These are phyloP conservation scores for Lecanoromycetidae sp. DNA, from an alignment of 2,329 filamentous ascomycete genomes.

Conservation along the genomic window DNA sequence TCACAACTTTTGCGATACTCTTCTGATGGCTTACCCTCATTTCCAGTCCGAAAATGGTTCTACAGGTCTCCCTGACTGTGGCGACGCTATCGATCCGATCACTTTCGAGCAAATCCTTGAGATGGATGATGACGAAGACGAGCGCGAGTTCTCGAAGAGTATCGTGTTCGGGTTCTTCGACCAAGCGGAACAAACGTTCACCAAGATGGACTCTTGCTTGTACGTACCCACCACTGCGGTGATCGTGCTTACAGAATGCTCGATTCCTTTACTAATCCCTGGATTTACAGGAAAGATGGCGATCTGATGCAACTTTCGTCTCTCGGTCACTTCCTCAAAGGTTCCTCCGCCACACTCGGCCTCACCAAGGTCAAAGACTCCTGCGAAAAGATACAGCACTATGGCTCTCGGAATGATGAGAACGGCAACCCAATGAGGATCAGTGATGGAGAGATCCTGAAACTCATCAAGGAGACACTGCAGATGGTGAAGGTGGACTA, in stretches of 20 bases:
- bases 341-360: conserved; percentile 87
- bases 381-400: conserved; percentile 95
- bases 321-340: conserved; percentile 93
- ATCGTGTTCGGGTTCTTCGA: conserved; percentile 90
- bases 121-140: conserved; percentile 86
- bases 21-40: background rate
- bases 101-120: conserved; percentile 95
- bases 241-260: background rate
- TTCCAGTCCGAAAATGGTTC: conserved; percentile 11
- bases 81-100: conserved; percentile 61
- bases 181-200: conserved; percentile 77
- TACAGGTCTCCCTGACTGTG: conserved; percentile 43
- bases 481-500: conserved; percentile 65
- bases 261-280: too few species aligned
- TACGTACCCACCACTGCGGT: conserved; percentile 41
- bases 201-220: conserved; percentile 71
- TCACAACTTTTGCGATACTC: background rate
- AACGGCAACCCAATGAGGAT: conserved; percentile 53
- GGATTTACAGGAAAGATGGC: conserved; percentile 47
- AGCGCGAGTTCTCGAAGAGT: conserved; percentile 74
- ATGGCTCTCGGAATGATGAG: conserved; percentile 69
- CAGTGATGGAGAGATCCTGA: conserved; percentile 56
- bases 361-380: conserved; percentile 81
- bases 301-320: conserved; percentile 65
- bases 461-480: conserved; percentile 59